These are phyloP conservation scores for Fusarium devonianum DNA, from an alignment of 2,329 filamentous ascomycete genomes.

Conservation along the genomic window DNA sequence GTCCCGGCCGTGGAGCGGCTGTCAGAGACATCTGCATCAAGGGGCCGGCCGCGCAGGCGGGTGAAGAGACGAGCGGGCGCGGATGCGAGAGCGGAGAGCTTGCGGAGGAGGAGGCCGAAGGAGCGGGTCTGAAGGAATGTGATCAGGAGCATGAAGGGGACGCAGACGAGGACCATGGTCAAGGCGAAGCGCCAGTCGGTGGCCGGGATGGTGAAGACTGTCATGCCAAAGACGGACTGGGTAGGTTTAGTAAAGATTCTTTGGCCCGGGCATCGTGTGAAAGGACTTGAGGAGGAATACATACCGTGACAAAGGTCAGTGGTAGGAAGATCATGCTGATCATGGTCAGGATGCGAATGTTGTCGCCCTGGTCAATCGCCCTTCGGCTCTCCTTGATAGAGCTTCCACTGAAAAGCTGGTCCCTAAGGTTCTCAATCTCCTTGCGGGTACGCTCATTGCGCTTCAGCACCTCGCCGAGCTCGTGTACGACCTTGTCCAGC, in stretches of 20 bases:
- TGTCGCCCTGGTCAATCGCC: constrained; percentile 69
- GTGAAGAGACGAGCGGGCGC: constrained; percentile 7
- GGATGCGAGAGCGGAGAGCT: constrained; percentile 20
- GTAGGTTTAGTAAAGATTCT: neutral
- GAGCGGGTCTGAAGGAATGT: constrained; percentile 54
- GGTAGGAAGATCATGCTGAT: constrained; percentile 69
- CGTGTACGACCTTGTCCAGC: constrained; percentile 59
- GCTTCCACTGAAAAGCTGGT: constrained; percentile 70
- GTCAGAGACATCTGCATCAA: constrained; percentile 31
- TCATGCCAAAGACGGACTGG: constrained; percentile 63
- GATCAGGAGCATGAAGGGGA: constrained; percentile 58
- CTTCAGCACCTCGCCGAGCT: constrained; percentile 55
- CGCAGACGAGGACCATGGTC: constrained; percentile 71
- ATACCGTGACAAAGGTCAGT: constrained; percentile 65
- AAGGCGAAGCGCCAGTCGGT: constrained; percentile 55
- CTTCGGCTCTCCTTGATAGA: constrained; percentile 66
- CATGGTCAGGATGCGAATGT: constrained; percentile 66
- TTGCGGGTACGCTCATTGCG: constrained; percentile 62
- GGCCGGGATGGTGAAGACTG: constrained; percentile 52
- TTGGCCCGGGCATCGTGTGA: neutral
- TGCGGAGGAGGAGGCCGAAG: constrained; percentile 43
- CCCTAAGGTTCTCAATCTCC: constrained; percentile 63
- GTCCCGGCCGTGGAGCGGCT: constrained; percentile 26
- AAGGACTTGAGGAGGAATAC: constrained; percentile 18
- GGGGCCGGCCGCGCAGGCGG: constrained; percentile 13